These are phyloP conservation scores for Aspergillus awamori DNA, from an alignment of 2,329 filamentous ascomycete species.

Conservation along the genomic window DNA sequence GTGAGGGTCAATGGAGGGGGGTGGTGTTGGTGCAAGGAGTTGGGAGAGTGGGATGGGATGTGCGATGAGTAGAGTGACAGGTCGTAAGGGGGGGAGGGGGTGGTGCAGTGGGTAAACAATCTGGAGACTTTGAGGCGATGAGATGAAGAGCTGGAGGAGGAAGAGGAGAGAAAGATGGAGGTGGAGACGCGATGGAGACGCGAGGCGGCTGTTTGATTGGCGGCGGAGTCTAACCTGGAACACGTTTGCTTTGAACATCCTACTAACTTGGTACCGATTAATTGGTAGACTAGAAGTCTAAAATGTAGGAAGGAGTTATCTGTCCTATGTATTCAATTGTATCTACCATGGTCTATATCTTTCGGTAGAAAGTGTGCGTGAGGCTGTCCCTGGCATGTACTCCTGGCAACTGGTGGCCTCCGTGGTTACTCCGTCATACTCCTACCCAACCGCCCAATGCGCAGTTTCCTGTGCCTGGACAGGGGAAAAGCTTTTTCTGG, in stretches of 20 bases:
- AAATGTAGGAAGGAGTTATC: background rate
- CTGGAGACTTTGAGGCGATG: background rate
- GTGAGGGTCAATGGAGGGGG: background rate
- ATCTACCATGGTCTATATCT: too few species aligned
- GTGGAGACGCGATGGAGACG: constrained; percentile 19
- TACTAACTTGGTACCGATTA: too few species aligned
- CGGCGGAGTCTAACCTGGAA: constrained; percentile 4
- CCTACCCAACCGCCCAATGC: too few species aligned
- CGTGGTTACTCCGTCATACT: too few species aligned
- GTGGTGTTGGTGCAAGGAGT: background rate
- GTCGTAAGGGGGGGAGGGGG: background rate
- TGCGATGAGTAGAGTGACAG: background rate
- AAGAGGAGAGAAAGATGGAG: background rate
- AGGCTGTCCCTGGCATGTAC: too few species aligned
- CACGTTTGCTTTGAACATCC: background rate
- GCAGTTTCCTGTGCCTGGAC: too few species aligned
- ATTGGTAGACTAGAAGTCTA: background rate
- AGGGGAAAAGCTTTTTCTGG: too few species aligned
- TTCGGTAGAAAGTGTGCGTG: too few species aligned
- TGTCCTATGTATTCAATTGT: too few species aligned
- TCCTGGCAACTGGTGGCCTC: too few species aligned
- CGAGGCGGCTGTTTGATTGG: constrained; percentile 28
- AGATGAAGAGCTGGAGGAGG: background rate
- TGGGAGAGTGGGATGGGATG: background rate
- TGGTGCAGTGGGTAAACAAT: background rate